These are phyloP conservation scores for Euphrasia arctica DNA, from an alignment of 305 asterid species.

Conservation along the genomic window DNA sequence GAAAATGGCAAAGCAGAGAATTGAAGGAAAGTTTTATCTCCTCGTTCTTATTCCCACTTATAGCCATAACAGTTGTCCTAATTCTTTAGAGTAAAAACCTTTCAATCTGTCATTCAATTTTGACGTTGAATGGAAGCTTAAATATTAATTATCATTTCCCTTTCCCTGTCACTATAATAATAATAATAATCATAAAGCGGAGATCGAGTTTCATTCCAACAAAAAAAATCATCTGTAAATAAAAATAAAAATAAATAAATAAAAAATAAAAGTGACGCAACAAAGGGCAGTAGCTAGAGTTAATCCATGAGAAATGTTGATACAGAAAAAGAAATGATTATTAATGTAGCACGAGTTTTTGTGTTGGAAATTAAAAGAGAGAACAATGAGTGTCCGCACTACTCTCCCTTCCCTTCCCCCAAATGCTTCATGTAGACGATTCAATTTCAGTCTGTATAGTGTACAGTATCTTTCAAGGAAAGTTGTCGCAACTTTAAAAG, in stretches of 20 bases:
- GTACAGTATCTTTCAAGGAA: slow-evolving; percentile 43
- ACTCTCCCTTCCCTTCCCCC: slow-evolving; percentile 16
- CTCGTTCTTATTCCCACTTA: neutral
- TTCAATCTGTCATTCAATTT: slow-evolving; percentile 1
- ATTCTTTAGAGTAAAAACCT: neutral
- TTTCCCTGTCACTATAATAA: slow-evolving; percentile 11
- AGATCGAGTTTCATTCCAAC: neutral
- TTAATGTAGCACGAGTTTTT: slow-evolving; percentile 27
- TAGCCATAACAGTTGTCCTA: slow-evolving; percentile 1
- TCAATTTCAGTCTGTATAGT: slow-evolving; percentile 27
- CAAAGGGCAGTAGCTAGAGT: slow-evolving; percentile 15
- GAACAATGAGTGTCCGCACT: slow-evolving; percentile 57
- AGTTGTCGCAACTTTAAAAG: slow-evolving; percentile 26
- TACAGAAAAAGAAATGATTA: slow-evolving; percentile 36
- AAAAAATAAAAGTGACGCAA: slow-evolving; percentile 3
- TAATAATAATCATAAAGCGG: slow-evolving; percentile 11
- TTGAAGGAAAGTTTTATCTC: slow-evolving; percentile 3
- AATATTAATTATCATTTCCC: neutral
- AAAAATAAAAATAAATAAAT: neutral
- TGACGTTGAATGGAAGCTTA: slow-evolving; percentile 6
- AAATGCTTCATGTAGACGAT: slow-evolving; percentile 44
- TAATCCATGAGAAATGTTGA: slow-evolving; percentile 28
- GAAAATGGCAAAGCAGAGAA: neutral
- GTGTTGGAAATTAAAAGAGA: slow-evolving; percentile 30
- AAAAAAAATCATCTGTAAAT: neutral